A percentile compares a stretch with the other conserved stretches of the same genome.
Conservation (phyloP, 305 asterid genomes). For the Withania somnifera region DNA sequence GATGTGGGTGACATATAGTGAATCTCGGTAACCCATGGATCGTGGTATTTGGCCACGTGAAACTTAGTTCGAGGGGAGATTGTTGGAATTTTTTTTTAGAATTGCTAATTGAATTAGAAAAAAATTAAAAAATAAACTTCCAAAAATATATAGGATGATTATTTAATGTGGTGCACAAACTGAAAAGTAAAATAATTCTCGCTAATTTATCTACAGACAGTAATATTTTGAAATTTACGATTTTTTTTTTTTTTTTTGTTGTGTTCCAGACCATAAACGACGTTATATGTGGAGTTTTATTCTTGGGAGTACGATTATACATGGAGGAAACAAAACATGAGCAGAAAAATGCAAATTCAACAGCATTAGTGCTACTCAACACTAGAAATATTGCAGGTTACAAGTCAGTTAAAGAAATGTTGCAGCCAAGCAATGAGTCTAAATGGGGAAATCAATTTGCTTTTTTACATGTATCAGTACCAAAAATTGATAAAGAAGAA, state of each 20-base stretch:
- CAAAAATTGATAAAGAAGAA: background rate
- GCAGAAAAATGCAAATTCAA: background rate
- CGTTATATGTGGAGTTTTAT: slow-evolving; percentile 12
- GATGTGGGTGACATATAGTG: too few relatives aligned
- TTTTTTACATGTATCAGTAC: slow-evolving; percentile 10
- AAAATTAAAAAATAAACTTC: too few relatives aligned
- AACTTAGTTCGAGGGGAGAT: too few relatives aligned
- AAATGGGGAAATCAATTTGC: slow-evolving; percentile 20
- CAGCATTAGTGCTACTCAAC: slow-evolving; percentile 12
- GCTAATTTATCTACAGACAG: too few relatives aligned
- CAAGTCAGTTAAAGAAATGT: slow-evolving; percentile 13
- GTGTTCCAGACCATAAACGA: slow-evolving; percentile 12
- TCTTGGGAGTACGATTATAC: slow-evolving; percentile 10
- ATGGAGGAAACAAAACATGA: slow-evolving; percentile 3
- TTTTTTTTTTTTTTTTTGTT: background rate
- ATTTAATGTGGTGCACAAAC: too few relatives aligned
- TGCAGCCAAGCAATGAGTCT: background rate
- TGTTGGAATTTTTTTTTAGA: too few relatives aligned
- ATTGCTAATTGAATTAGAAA: too few relatives aligned
- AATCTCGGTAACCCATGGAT: too few relatives aligned
- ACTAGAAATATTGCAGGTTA: slow-evolving; percentile 13
- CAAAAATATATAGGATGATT: too few relatives aligned
- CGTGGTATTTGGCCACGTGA: too few relatives aligned
- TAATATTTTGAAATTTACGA: background rate
- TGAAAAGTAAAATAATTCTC: too few relatives aligned